These are phyloP conservation scores for Russula brevipes DNA, from an alignment of 768 basidiomycete species.

Conservation along the genomic window DNA sequence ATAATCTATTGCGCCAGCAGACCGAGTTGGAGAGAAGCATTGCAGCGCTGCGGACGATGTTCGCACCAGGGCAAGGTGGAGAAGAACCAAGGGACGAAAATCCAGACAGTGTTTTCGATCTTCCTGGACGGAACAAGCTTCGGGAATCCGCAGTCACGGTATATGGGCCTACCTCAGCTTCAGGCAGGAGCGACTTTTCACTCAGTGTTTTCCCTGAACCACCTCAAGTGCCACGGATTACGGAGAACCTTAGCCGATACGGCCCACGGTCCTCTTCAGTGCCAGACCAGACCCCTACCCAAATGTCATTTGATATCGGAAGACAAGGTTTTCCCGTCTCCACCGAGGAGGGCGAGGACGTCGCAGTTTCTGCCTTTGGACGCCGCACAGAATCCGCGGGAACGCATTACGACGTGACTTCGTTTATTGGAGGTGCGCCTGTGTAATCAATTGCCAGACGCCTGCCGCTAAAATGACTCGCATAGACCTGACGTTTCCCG, in stretches of 20 bases:
- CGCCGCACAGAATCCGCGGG: slow-evolving; percentile 39
- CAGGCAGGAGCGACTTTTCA: slow-evolving; percentile 50
- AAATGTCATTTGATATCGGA: slow-evolving; percentile 27
- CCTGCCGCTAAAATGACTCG: background rate
- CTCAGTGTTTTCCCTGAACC: slow-evolving; percentile 67
- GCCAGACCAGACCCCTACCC: slow-evolving; percentile 24
- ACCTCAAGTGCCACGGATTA: slow-evolving; percentile 34
- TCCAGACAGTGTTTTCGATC: background rate
- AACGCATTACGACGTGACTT: slow-evolving; percentile 67
- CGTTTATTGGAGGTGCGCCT: slow-evolving; percentile 54
- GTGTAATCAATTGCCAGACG: background rate
- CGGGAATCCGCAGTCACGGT: slow-evolving; percentile 17
- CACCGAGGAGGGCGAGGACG: slow-evolving; percentile 13
- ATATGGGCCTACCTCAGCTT: slow-evolving; percentile 20
- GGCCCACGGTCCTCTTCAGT: background rate
- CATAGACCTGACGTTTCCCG: slow-evolving; percentile 36
- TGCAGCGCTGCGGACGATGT: slow-evolving; percentile 44
- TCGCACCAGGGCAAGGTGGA: slow-evolving; percentile 26
- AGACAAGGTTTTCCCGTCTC: slow-evolving; percentile 27
- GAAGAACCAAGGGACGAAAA: background rate
- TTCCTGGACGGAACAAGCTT: background rate
- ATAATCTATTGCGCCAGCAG: slow-evolving; percentile 52
- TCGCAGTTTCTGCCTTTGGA: background rate
- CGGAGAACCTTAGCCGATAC: background rate
- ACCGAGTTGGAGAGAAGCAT: slow-evolving; percentile 61